Evolutionary conservation across 2,329 filamentous ascomycete species (phyloP).

Genomic region (Pseudocercospora cruenta): DNA sequence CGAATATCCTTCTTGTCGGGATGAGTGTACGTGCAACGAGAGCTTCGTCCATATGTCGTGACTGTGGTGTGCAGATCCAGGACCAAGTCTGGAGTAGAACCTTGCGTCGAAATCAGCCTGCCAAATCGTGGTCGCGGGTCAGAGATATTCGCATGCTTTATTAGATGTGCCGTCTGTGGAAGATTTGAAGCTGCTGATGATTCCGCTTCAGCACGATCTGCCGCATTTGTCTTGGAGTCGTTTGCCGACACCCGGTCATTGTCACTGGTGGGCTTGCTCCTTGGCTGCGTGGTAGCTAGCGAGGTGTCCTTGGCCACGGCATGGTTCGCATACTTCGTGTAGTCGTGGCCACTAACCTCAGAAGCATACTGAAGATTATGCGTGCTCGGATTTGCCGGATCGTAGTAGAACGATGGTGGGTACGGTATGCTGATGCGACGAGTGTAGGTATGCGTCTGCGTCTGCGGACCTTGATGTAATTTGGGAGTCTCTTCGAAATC

Average conservation of each 20-base stretch:
- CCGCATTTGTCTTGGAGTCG: not conserved
- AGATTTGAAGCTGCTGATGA: not conserved
- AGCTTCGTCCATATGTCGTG: slow-evolving; percentile 76
- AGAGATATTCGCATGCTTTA: not conserved
- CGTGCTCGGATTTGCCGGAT: slow-evolving; percentile 48
- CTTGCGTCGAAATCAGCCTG: slow-evolving; percentile 65
- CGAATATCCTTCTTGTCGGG: slow-evolving; percentile 65
- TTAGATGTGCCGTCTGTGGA: not conserved
- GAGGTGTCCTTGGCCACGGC: not conserved
- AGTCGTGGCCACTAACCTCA: slow-evolving; percentile 51
- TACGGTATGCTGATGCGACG: slow-evolving; percentile 50
- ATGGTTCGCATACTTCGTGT: slow-evolving; percentile 32
- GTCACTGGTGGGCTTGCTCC: slow-evolving; percentile 5
- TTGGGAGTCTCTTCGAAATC: slow-evolving; percentile 21
- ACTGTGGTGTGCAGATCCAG: slow-evolving; percentile 69
- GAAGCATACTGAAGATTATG: slow-evolving; percentile 53
- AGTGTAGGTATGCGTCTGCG: slow-evolving; percentile 36
- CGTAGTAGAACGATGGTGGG: slow-evolving; percentile 50
- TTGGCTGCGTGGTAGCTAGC: slow-evolving; percentile 8
- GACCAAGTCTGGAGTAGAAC: slow-evolving; percentile 67
- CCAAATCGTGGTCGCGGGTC: slow-evolving; percentile 53
- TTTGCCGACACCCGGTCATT: not conserved
- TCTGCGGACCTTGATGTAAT: not conserved
- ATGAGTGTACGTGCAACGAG: slow-evolving; percentile 70
- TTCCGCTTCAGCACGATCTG: not conserved